Conservation (phyloP, 129 eudicot genomes). For the Ambrosia artemisiifolia region DNA sequence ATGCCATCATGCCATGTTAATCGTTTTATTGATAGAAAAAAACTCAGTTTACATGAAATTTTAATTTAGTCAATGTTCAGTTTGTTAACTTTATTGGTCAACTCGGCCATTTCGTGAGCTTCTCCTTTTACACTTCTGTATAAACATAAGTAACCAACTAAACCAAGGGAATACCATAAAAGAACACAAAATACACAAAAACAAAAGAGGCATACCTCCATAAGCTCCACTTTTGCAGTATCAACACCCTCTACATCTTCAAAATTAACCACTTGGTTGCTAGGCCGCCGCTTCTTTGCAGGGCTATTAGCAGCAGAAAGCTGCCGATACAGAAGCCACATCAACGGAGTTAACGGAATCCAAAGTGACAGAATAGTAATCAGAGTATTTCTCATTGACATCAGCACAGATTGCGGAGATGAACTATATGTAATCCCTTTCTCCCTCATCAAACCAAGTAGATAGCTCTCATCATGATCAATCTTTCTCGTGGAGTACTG, state of each 20-base stretch:
- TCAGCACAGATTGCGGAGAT: constrained; percentile 72
- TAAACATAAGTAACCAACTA: neutral
- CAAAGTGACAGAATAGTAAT: constrained; percentile 74
- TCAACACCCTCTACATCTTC: constrained; percentile 98
- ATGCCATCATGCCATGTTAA: too few species aligned
- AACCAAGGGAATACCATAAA: neutral
- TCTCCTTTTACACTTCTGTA: neutral
- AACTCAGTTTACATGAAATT: too few species aligned
- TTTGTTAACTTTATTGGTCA: too few species aligned
- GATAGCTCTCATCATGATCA: constrained; percentile 79
- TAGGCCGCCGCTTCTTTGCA: constrained; percentile 68
- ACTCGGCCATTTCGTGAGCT: too few species aligned
- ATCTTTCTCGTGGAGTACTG: constrained; percentile 80
- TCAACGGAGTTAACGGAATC: constrained; percentile 87
- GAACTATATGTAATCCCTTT: constrained; percentile 74
- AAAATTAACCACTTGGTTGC: constrained; percentile 69
- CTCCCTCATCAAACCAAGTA: constrained; percentile 86
- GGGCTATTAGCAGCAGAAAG: constrained; percentile 86
- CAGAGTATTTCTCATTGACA: constrained; percentile 64
- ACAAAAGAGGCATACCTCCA: constrained; percentile 63
- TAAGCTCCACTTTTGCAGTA: constrained; percentile 93
- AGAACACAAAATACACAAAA: neutral
- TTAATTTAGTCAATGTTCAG: too few species aligned
- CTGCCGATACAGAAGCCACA: constrained; percentile 95
- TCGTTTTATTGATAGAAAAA: too few species aligned